Percentiles rank a stretch among this genome's conserved stretches.
Conservation (phyloP, 1,139 yeast genomes). For the Pneumocystis carinii region DNA sequence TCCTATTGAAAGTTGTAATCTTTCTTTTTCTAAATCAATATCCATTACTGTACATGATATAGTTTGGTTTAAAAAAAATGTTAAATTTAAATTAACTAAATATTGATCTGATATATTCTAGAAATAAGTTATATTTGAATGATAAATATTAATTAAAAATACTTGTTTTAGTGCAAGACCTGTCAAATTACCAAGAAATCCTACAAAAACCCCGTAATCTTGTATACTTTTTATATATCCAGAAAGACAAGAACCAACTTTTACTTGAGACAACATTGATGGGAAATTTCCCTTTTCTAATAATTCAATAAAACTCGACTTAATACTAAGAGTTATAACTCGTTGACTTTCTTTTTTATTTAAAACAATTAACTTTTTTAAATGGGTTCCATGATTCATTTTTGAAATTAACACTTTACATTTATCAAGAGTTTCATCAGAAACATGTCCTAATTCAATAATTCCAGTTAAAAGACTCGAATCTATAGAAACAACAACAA, state of each 20-base stretch:
- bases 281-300: slow-evolving; percentile 47
- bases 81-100: slow-evolving; percentile 16
- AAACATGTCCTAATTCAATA: slow-evolving; percentile 56
- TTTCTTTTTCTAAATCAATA: slow-evolving; percentile 13
- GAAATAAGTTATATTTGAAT: slow-evolving; percentile 29
- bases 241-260: slow-evolving; percentile 35
- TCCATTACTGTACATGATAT: slow-evolving; percentile 26
- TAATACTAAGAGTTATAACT: slow-evolving; percentile 47
- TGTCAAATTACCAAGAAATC: slow-evolving; percentile 64
- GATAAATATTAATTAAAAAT: neutral
- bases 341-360: slow-evolving; percentile 51
- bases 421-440: slow-evolving; percentile 57
- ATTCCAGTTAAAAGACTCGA: slow-evolving; percentile 38
- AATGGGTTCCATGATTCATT: slow-evolving; percentile 41
- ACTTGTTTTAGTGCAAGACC: slow-evolving; percentile 57
- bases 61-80: slow-evolving; percentile 9
- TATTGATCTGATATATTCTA: slow-evolving; percentile 48
- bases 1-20: slow-evolving; percentile 45
- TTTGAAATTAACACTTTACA: slow-evolving; percentile 49
- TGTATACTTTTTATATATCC: slow-evolving; percentile 75
- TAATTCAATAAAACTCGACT: slow-evolving; percentile 52
- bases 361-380: slow-evolving; percentile 49
- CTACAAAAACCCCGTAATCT: slow-evolving; percentile 60
- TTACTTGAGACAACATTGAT: slow-evolving; percentile 41
- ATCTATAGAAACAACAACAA: slow-evolving; percentile 47